Evolutionary conservation across 805 yeast species (phyloP).

Genomic region (Jamesozyma rosinii): DNA sequence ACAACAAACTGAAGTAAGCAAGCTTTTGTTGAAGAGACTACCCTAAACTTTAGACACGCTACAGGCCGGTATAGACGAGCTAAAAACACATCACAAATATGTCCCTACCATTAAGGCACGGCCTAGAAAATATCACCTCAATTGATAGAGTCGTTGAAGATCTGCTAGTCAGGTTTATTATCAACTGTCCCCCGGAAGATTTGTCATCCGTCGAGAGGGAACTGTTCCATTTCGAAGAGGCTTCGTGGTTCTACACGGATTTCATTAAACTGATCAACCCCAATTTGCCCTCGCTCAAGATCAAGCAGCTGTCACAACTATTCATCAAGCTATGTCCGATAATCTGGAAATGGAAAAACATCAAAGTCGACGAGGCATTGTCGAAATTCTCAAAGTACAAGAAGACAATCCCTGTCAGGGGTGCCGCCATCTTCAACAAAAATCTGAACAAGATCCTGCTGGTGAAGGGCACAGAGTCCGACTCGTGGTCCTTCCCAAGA

Average conservation of each 20-base stretch:
- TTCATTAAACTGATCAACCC: slow-evolving; percentile 67
- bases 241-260: slow-evolving; percentile 95
- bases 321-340: slow-evolving; percentile 63
- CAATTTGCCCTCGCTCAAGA: slow-evolving; percentile 62
- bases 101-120: slow-evolving; percentile 51
- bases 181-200: slow-evolving; percentile 89
- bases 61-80: too few species aligned
- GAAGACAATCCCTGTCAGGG: slow-evolving; percentile 87
- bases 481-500: slow-evolving; percentile 92
- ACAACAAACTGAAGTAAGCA: too few species aligned
- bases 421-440: slow-evolving; percentile 77
- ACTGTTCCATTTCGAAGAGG: slow-evolving; percentile 92
- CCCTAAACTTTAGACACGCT: too few species aligned
- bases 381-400: slow-evolving; percentile 77
- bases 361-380: slow-evolving; percentile 65
- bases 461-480: slow-evolving; percentile 75
- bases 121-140: slow-evolving; percentile 49
- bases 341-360: slow-evolving; percentile 70
- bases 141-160: slow-evolving; percentile 75
- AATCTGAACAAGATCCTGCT: slow-evolving; percentile 61
- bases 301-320: slow-evolving; percentile 63
- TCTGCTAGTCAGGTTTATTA: slow-evolving; percentile 76
- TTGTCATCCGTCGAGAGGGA: slow-evolving; percentile 57
- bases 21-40: too few species aligned
- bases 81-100: slow-evolving; percentile 31